Percentiles rank a stretch among this genome's conserved stretches.
These are phyloP conservation scores for Gautieria morchelliformis DNA, from an alignment of 768 basidiomycete species.

Conservation along the genomic window DNA sequence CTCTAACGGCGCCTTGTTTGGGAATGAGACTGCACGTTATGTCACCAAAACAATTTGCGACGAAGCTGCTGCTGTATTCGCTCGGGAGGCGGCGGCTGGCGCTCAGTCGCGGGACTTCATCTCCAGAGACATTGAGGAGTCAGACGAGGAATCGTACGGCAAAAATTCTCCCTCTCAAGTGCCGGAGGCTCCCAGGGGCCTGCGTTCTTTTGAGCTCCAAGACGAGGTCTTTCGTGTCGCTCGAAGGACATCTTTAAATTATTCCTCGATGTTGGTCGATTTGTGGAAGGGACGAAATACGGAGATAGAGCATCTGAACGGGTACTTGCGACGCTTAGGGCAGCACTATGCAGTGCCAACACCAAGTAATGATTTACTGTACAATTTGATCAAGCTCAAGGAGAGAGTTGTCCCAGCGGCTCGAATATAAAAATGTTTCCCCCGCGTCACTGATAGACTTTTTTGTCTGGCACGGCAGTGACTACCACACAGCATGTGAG, in stretches of 20 bases:
- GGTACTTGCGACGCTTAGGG: constrained; percentile 65
- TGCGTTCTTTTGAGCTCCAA: constrained; percentile 38
- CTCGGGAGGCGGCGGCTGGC: constrained; percentile 1
- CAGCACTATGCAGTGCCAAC: constrained; percentile 44
- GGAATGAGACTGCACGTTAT: constrained; percentile 29
- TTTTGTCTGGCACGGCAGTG: no score
- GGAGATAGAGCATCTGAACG: constrained; percentile 78
- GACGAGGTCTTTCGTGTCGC: constrained; percentile 52
- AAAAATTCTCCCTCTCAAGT: constrained; percentile 16
- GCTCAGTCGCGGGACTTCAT: neutral
- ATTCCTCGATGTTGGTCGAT: constrained; percentile 77
- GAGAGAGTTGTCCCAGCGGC: constrained; percentile 2
- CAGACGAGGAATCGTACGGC: constrained; percentile 12
- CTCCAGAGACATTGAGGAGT: constrained; percentile 13
- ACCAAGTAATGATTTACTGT: constrained; percentile 45
- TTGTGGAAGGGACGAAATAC: constrained; percentile 51
- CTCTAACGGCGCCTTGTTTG: constrained; percentile 67
- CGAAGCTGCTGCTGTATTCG: constrained; percentile 64
- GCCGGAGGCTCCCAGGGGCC: constrained; percentile 28
- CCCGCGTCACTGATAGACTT: no score
- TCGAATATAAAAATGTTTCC: neutral
- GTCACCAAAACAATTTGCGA: constrained; percentile 47
- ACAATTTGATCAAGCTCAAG: constrained; percentile 46
- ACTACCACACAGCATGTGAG: no score
- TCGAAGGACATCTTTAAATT: constrained; percentile 48